Evolutionary conservation across 2,329 filamentous ascomycete genomes (phyloP).

Genomic region (Penicillium sp.): DNA sequence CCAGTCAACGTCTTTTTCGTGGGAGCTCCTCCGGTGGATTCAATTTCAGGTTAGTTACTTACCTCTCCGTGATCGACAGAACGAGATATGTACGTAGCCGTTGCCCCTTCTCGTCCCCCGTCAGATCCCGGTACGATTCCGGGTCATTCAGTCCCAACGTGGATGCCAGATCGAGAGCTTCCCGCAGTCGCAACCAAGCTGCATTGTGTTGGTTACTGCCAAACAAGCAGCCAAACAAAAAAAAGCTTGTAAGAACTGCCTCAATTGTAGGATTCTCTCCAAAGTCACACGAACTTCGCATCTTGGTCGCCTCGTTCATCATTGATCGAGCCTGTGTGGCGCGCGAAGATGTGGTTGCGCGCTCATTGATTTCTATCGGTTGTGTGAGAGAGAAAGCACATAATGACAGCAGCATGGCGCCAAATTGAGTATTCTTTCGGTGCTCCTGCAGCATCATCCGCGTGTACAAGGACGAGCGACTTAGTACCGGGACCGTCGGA

Average conservation of each 20-base stretch:
- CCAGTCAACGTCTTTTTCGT: too few relatives aligned
- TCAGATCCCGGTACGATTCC: conserved; percentile 32
- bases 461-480: conserved; percentile 37
- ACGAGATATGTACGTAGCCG: conserved; percentile 34
- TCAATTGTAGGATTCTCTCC: conserved; percentile 38
- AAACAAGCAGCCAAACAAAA: conserved; percentile 67
- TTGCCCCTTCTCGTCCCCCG: conserved; percentile 35
- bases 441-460: conserved; percentile 40
- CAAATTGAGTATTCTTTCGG: conserved; percentile 39
- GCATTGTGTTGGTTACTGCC: conserved; percentile 67
- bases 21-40: too few relatives aligned
- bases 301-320: conserved; percentile 40
- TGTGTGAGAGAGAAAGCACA: conserved; percentile 43
- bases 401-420: conserved; percentile 39
- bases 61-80: conserved; percentile 34
- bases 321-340: conserved; percentile 37
- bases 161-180: conserved; percentile 50
- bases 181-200: conserved; percentile 71
- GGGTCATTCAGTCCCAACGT: conserved; percentile 38
- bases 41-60: neutral
- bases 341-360: conserved; percentile 30
- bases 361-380: conserved; percentile 41
- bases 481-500: conserved; percentile 39
- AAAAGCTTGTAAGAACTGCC: conserved; percentile 62
- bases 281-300: conserved; percentile 40